These are phyloP conservation scores for Trichoderma sp. DNA, from an alignment of 2,329 filamentous ascomycete genomes.

Conservation along the genomic window DNA sequence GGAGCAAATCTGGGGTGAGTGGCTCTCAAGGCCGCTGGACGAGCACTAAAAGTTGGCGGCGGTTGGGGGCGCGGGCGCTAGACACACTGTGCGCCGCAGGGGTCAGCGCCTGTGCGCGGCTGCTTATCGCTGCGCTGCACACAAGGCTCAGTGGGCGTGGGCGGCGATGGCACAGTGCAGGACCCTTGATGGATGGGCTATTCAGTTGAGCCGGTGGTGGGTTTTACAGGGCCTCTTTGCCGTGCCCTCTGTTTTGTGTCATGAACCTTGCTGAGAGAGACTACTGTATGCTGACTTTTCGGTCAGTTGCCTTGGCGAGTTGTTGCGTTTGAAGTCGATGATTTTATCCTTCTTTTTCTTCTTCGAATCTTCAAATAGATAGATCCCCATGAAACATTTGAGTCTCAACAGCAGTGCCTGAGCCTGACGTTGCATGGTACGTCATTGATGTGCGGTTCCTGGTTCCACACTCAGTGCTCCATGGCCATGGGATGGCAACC, in stretches of 20 bases:
- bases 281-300: neutral
- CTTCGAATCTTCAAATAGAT: neutral
- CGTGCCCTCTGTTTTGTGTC: slow-evolving; percentile 3
- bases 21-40: neutral
- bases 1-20: slow-evolving; percentile 23
- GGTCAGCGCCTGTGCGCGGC: neutral
- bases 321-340: neutral
- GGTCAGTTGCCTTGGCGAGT: neutral
- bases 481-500: slow-evolving; percentile 7
- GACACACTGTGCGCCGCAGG: slow-evolving; percentile 13
- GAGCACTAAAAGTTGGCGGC: neutral
- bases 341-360: neutral
- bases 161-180: slow-evolving; percentile 14
- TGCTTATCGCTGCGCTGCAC: neutral
- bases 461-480: slow-evolving; percentile 18
- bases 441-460: slow-evolving; percentile 19
- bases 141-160: neutral
- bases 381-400: neutral
- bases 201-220: neutral
- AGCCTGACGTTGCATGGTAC: neutral
- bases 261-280: neutral
- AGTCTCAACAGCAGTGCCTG: neutral
- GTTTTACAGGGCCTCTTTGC: neutral
- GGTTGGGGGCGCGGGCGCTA: slow-evolving; percentile 8
- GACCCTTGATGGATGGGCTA: neutral